Conservation (phyloP, 352 stramenopile species). For the Pythium folliculosum region DNA sequence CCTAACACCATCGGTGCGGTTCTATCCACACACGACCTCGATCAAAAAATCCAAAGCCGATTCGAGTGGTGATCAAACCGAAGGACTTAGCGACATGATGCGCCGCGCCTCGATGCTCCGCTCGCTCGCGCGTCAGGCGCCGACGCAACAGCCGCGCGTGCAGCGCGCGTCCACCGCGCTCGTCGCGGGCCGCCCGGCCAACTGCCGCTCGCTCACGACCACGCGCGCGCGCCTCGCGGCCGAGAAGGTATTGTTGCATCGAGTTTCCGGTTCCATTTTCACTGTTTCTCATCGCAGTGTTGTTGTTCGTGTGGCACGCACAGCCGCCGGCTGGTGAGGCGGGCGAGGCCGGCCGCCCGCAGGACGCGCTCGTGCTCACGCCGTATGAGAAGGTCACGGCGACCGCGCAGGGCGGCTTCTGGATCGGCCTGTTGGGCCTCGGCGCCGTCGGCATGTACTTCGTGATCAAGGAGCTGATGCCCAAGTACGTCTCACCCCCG, state of each 20-base stretch:
- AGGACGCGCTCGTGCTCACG: conserved; percentile 88
- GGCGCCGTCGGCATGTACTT: conserved; percentile 90
- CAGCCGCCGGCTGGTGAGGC: conserved; percentile 34
- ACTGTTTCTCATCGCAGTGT: background rate
- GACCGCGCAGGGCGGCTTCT: conserved; percentile 87
- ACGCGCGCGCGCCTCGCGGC: conserved; percentile 48
- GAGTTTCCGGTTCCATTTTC: no score
- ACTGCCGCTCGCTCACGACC: conserved; percentile 38
- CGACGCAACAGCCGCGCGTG: conserved; percentile 9
- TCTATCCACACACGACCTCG: conserved; percentile 12
- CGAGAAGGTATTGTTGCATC: no score
- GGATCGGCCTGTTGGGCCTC: conserved; percentile 84
- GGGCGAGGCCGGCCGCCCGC: conserved; percentile 36
- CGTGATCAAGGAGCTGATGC: conserved; percentile 90
- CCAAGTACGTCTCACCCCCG: conserved; percentile 56
- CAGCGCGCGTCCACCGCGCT: conserved; percentile 1
- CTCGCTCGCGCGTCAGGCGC: conserved; percentile 22
- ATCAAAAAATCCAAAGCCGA: background rate
- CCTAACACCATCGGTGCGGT: conserved; percentile 4
- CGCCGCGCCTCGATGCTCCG: conserved; percentile 17
- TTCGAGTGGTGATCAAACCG: conserved; percentile 18
- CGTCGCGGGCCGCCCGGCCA: conserved; percentile 15
- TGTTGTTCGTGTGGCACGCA: conserved; percentile 1
- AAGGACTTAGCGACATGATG: conserved; percentile 9
- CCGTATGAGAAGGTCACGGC: conserved; percentile 94